Evolutionary conservation across 495 filamentous ascomycete species (phyloP), one percentile per base, ranked within the genome.

Genomic region (Trichocladium antarcticum): DNA sequence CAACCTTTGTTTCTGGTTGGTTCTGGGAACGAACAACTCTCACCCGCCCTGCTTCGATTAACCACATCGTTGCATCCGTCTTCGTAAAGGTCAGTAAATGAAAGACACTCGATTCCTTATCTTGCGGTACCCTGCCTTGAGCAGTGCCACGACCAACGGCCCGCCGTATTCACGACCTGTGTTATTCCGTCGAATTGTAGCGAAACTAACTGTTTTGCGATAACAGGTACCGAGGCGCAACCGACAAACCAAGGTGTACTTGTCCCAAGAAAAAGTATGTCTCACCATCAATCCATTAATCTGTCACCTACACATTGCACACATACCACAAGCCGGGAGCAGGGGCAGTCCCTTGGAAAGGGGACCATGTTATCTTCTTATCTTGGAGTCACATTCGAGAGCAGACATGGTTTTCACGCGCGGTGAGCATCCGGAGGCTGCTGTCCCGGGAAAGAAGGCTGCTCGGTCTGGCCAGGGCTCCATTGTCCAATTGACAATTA

Each of bases 361-460:
- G 21, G n/a, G 21, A 38, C 7, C 19, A 17, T 39, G 34, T 45
- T 45, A 44, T 45, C 48, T 50, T 16, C 50, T 53, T 53, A 53
- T 53, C 48, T 37, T 24, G 41, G 35, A 44, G 16, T 6, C 32
- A 43, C 47, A 50, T 14, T 35, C 43, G 22, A 43, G 44, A 39
- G 38, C 31, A 9, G 27, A 32, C 44, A 47, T 36, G 8, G 34
- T 6, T 22, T 15, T 17, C 50, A 31, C 44, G 43, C 47, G 50
- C 50, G 50, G 50, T 53, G 50, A 53, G 44, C 50, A 45, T 29
- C 37, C 57, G 59, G 59, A 54, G 46, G 32, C 39, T 48, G 34
- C 48, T 49, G 27, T 50, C 37, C 56, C 58, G 60, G 53, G 54
- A 57, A 56, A 43, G 43, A 57, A 28, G 37, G 50, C 45, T 40